Percentiles rank a stretch among this genome's conserved stretches.
These are phyloP conservation scores for Aeminium ludgeri DNA, from an alignment of 495 filamentous ascomycete genomes.

Conservation along the genomic window DNA sequence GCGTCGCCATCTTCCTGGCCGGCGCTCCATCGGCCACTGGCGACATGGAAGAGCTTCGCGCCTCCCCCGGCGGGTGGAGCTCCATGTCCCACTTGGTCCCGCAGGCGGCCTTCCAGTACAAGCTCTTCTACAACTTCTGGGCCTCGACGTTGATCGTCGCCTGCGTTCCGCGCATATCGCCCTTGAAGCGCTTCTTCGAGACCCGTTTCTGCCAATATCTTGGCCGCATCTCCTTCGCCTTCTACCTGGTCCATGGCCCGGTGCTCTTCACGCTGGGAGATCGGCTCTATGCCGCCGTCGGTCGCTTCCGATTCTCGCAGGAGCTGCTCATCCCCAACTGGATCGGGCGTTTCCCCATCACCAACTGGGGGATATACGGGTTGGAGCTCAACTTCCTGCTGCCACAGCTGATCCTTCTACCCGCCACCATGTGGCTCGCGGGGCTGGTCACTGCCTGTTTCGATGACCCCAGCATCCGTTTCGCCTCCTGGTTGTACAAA, in stretches of 20 bases:
- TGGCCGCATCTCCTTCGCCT: slow-evolving; percentile 11
- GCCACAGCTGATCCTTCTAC: slow-evolving; percentile 38
- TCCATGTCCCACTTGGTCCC: slow-evolving; percentile 32
- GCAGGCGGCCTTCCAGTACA: slow-evolving; percentile 33
- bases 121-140: slow-evolving; percentile 21
- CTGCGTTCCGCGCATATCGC: slow-evolving; percentile 19
- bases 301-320: slow-evolving; percentile 29
- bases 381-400: slow-evolving; percentile 36
- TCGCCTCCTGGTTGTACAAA: slow-evolving; percentile 34
- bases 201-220: slow-evolving; percentile 15
- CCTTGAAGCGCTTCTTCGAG: slow-evolving; percentile 25
- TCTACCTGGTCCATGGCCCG: slow-evolving; percentile 18
- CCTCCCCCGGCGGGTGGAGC: slow-evolving; percentile 29
- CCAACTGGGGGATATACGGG: slow-evolving; percentile 34
- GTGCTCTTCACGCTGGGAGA: slow-evolving; percentile 25
- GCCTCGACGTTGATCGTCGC: slow-evolving; percentile 23
- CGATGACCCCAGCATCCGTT: slow-evolving; percentile 38
- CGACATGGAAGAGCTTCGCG: slow-evolving; percentile 22
- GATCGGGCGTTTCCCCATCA: slow-evolving; percentile 31
- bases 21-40: slow-evolving; percentile 29
- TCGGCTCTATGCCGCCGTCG: slow-evolving; percentile 35
- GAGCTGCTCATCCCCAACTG: slow-evolving; percentile 26
- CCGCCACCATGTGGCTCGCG: slow-evolving; percentile 39
- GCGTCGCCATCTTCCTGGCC: slow-evolving; percentile 24
- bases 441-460: slow-evolving; percentile 37